phyloP scores from a whole-genome alignment of 257 asterid genomes.

The Rauvolfia tetraphylla region DNA sequence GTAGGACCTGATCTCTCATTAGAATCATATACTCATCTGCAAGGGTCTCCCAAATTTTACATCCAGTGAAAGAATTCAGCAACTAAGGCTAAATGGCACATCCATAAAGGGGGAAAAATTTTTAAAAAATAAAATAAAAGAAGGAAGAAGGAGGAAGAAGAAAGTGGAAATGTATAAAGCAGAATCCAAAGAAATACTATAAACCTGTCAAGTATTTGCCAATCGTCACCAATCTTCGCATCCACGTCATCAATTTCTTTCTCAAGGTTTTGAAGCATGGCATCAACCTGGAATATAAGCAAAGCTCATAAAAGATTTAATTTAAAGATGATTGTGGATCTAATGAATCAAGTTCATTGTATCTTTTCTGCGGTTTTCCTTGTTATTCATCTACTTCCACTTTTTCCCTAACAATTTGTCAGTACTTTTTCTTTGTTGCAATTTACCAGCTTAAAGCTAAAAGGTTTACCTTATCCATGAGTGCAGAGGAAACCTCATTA shows the following conservation, averaged over 20 bases:
- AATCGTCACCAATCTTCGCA: constrained; percentile 81
- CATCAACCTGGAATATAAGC: constrained; percentile 59
- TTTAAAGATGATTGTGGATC: not conserved
- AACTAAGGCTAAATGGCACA: not conserved
- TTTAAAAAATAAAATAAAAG: no score
- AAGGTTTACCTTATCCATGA: constrained; percentile 67
- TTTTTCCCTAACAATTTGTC: not conserved
- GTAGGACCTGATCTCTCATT: not conserved
- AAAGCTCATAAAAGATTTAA: no score
- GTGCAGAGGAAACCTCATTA: constrained; percentile 75
- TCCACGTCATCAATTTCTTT: constrained; percentile 96
- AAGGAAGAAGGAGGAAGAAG: no score
- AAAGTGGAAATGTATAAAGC: not conserved
- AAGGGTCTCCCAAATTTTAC: not conserved
- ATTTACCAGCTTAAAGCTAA: not conserved
- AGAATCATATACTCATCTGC: not conserved
- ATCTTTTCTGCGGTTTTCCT: not conserved
- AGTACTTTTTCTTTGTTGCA: not conserved
- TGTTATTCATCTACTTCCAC: not conserved
- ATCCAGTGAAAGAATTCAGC: not conserved
- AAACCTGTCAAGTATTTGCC: constrained; percentile 94
- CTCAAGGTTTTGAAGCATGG: constrained; percentile 95
- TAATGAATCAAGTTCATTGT: not conserved
- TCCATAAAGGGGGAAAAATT: no score
- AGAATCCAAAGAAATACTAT: not conserved